Conservation (phyloP, 2,329 filamentous ascomycete genomes). For the Xylariaceae sp. region DNA sequence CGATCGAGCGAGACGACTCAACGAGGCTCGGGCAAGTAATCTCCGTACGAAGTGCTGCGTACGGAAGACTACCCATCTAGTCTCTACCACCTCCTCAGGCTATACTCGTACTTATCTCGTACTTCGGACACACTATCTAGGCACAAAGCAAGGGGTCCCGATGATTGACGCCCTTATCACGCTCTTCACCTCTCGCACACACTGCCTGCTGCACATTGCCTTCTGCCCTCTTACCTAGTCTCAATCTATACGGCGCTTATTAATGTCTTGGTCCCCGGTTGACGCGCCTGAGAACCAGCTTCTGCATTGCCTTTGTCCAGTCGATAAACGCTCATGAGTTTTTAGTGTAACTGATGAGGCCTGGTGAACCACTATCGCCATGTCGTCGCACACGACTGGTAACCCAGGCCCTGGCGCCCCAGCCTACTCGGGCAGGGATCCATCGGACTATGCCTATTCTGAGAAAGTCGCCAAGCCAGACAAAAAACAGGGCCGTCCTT, state of each 20-base stretch:
- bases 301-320: not conserved
- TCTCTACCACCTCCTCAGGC: not conserved
- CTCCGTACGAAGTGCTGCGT: not conserved
- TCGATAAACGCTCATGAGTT: not conserved
- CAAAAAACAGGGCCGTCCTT: slow-evolving; percentile 20
- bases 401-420: not conserved
- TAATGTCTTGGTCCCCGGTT: slow-evolving; percentile 1
- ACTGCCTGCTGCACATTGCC: not conserved
- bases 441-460: slow-evolving; percentile 17
- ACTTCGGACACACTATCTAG: not conserved
- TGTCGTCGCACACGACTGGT: not conserved
- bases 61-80: not conserved
- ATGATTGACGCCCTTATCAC: slow-evolving; percentile 12
- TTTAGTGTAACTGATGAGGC: too few species aligned
- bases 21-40: not conserved
- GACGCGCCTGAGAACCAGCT: not conserved
- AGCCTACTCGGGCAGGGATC: not conserved
- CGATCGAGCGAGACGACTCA: not conserved
- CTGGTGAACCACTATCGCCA: not conserved
- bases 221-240: not conserved
- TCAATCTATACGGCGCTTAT: not conserved
- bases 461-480: slow-evolving; percentile 24
- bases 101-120: not conserved
- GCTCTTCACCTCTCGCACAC: not conserved
- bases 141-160: slow-evolving; percentile 13